Evolutionary conservation across 2,329 filamentous ascomycete species (phyloP).

Genomic region (Pseudocercospora ulei): DNA sequence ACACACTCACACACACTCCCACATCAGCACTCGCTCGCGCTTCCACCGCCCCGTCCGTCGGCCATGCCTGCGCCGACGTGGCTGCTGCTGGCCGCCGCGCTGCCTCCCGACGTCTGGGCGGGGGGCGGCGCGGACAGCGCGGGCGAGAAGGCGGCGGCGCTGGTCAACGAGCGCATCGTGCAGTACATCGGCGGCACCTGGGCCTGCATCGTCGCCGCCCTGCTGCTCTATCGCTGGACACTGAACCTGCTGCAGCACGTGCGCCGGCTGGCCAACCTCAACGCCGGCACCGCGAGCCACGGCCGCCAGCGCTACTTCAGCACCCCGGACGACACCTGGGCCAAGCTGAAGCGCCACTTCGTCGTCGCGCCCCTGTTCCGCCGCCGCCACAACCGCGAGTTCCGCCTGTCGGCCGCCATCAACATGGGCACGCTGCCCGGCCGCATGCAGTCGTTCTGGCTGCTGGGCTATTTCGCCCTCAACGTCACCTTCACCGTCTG

Average conservation of each 20-base stretch:
- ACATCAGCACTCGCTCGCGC: background rate
- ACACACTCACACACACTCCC: slow-evolving; percentile 1
- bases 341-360: slow-evolving; percentile 41
- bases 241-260: slow-evolving; percentile 57
- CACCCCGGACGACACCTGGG: slow-evolving; percentile 46
- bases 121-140: slow-evolving; percentile 10
- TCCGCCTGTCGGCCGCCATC: slow-evolving; percentile 43
- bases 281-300: slow-evolving; percentile 53
- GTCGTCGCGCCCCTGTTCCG: slow-evolving; percentile 43
- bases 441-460: slow-evolving; percentile 42
- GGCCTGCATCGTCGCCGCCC: slow-evolving; percentile 51
- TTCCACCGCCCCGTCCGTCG: background rate
- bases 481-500: slow-evolving; percentile 42
- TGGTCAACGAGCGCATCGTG: slow-evolving; percentile 30
- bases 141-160: slow-evolving; percentile 15
- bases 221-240: slow-evolving; percentile 58
- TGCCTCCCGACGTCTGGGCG: slow-evolving; percentile 13
- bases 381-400: slow-evolving; percentile 44
- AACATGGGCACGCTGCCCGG: slow-evolving; percentile 44
- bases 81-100: slow-evolving; percentile 18
- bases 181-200: slow-evolving; percentile 43
- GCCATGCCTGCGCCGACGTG: slow-evolving; percentile 16
- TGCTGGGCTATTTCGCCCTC: slow-evolving; percentile 43
- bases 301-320: slow-evolving; percentile 63
- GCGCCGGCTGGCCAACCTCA: slow-evolving; percentile 63